These are phyloP conservation scores for Didymella lethalis DNA, from an alignment of 2,329 filamentous ascomycete genomes.

Conservation along the genomic window DNA sequence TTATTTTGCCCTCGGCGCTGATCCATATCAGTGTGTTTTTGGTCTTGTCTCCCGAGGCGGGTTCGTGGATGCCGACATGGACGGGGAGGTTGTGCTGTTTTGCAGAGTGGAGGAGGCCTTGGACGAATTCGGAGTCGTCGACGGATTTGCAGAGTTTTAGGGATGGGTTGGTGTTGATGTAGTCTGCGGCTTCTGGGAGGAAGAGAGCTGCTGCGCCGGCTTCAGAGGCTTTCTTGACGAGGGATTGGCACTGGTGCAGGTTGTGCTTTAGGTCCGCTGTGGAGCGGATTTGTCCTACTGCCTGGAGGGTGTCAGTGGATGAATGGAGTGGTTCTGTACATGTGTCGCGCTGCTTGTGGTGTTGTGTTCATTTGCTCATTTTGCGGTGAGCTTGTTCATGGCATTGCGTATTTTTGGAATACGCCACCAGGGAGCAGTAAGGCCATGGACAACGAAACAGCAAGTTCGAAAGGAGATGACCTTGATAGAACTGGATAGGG, in stretches of 20 bases:
- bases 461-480: background rate
- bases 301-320: slow-evolving; percentile 59
- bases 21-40: slow-evolving; percentile 75
- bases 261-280: slow-evolving; percentile 81
- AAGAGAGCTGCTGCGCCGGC: slow-evolving; percentile 87
- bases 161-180: slow-evolving; percentile 73
- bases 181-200: slow-evolving; percentile 90
- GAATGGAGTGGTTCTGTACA: too few relatives aligned
- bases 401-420: background rate
- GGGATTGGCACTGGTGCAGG: slow-evolving; percentile 75
- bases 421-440: background rate
- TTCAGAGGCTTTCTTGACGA: slow-evolving; percentile 75
- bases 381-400: background rate
- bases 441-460: background rate
- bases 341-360: too few relatives aligned
- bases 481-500: background rate
- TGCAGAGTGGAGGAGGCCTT: slow-evolving; percentile 75
- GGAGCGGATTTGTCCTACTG: slow-evolving; percentile 88
- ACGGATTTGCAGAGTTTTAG: slow-evolving; percentile 75
- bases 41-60: slow-evolving; percentile 59
- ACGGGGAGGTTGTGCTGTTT: slow-evolving; percentile 70
- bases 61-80: slow-evolving; percentile 81
- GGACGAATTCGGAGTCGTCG: slow-evolving; percentile 73
- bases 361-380: too few relatives aligned
- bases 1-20: slow-evolving; percentile 64